These are phyloP conservation scores for Nakaseomyces uthaithaninus DNA, from an alignment of 1,139 yeast species.

Conservation along the genomic window DNA sequence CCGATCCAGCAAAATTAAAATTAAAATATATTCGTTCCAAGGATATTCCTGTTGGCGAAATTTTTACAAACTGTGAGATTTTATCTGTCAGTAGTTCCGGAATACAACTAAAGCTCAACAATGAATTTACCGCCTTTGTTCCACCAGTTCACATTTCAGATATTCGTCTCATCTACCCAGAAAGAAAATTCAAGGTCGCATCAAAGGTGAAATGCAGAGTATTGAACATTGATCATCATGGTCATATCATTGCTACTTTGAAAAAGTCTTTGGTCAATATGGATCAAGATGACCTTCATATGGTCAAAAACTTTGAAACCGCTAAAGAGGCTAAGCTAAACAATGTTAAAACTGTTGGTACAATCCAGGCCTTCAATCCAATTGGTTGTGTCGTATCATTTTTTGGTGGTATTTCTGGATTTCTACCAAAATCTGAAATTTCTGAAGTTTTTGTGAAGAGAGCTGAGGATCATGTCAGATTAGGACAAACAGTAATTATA, in stretches of 20 bases:
- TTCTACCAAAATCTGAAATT: conserved; percentile 77
- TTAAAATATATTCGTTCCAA: conserved; percentile 56
- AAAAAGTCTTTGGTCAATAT: conserved; percentile 73
- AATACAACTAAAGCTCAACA: conserved; percentile 53
- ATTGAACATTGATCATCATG: conserved; percentile 36
- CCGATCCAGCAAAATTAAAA: conserved; percentile 56
- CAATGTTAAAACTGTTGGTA: conserved; percentile 64
- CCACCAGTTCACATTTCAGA: conserved; percentile 77
- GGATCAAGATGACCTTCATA: conserved; percentile 48
- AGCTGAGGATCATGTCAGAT: conserved; percentile 67
- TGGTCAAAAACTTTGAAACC: conserved; percentile 39
- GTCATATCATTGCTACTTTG: conserved; percentile 54
- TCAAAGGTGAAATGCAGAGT: conserved; percentile 69
- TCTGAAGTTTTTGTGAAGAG: conserved; percentile 77
- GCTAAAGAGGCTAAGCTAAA: conserved; percentile 34
- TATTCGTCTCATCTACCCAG: conserved; percentile 76
- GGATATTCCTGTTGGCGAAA: conserved; percentile 72
- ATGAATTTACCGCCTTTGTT: conserved; percentile 62
- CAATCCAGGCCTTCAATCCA: conserved; percentile 63
- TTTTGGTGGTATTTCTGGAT: conserved; percentile 71
- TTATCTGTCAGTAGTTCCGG: conserved; percentile 62
- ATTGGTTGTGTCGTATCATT: conserved; percentile 79
- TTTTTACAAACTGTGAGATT: conserved; percentile 50
- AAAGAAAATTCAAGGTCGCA: conserved; percentile 82
- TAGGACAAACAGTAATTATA: conserved; percentile 81